Evolutionary conservation across 768 basidiomycete species (phyloP).

Genomic region (Trametes punicea): DNA sequence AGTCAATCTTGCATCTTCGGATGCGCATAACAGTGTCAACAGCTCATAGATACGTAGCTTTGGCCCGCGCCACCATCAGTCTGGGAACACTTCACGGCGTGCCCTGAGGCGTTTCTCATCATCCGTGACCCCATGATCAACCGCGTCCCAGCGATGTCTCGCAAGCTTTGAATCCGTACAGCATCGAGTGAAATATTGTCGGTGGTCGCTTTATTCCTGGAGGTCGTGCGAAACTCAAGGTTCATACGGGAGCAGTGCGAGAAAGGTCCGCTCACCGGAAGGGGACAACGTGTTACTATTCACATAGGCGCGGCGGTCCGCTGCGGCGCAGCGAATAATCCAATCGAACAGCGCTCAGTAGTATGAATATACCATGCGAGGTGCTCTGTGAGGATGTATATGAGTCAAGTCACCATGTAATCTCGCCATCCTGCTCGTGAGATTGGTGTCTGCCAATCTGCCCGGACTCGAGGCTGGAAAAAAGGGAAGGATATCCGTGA

Average conservation of each 20-base stretch:
- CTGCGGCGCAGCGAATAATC: background rate
- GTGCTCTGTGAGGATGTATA: no score
- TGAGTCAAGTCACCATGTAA: no score
- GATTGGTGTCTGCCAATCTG: no score
- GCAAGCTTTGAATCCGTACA: background rate
- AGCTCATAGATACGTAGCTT: background rate
- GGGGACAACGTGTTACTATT: background rate
- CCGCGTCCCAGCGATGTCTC: background rate
- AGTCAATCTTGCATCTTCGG: background rate
- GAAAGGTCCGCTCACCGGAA: background rate
- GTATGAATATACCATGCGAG: background rate
- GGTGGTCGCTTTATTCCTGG: background rate
- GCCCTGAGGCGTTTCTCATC: background rate
- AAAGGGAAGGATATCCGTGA: no score
- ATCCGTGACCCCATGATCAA: background rate
- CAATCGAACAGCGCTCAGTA: no score
- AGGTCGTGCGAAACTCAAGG: conserved; percentile 8
- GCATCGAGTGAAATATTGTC: background rate
- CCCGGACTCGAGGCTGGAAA: no score
- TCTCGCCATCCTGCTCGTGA: no score
- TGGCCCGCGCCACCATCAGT: background rate
- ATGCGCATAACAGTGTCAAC: background rate
- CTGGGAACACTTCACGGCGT: background rate
- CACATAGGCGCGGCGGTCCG: conserved; percentile 1
- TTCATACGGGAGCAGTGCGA: background rate